Base-by-base conservation (phyloP, 176 grass and related monocot genomes). In the Secale cereale region DNA sequence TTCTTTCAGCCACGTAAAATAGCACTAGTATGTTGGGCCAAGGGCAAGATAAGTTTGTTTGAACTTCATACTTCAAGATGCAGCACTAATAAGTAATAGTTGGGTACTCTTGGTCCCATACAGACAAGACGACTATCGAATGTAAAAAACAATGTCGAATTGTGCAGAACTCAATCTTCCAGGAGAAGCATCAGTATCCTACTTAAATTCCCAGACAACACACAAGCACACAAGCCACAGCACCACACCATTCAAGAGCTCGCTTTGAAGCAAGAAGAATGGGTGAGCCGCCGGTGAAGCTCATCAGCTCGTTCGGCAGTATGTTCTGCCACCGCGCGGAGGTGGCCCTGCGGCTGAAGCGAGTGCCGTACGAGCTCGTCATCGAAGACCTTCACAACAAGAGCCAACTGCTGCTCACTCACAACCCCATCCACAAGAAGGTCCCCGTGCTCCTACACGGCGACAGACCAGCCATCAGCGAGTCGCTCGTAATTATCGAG, bases 371-470 rank as follows among this genome's bases (percentile, higher is more conserved):
- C 72, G 86, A 94, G 59, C 16, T 88, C 23, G 2, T 94, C 37
- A 17, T 9, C 0, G 92, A 94, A 19, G 68, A 91, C 25, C 54
- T 86, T 28, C 5, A 0, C 9, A 86, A 86, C 86, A 94, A 94
- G 80, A 91, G 89, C 48, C 37, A 63, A 22, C 41, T 83, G 67
- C 80, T 94, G 25, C 85, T 91, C 1, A 29, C 0, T 14, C 39
- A 50, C 60, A 94, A 91, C 77, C 89, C 92, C 4, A 17, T 91
- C 9, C 89, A 91, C 65, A 82, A 88, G 62, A 87, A 89, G 36
- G 70, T 91, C 1, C 89, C 92, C 32, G 86, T 94, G 5, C 79
- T 94, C 62, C 69, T 94, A 56, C 86, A 87, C 20, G 74, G 78
- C 36, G 83, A 60, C 14, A 48, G 46, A 0, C 14, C 25, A 13